These are phyloP conservation scores for Protomyces arabidopsidicola DNA, from an alignment of 1,139 yeast genomes.

Conservation along the genomic window DNA sequence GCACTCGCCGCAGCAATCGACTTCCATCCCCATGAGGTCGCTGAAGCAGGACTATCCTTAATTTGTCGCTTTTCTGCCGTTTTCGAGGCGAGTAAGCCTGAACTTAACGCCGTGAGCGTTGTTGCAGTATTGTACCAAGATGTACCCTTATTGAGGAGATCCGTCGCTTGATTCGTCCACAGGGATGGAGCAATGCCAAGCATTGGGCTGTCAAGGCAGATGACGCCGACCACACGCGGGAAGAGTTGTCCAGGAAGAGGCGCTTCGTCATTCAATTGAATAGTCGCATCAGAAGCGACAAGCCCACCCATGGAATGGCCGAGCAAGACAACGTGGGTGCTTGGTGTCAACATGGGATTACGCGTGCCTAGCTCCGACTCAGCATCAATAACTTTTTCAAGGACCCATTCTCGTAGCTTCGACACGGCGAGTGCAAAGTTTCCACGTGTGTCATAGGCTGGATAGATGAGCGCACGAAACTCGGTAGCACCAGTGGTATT, in stretches of 20 bases:
- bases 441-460: conserved; percentile 33
- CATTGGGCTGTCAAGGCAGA: conserved; percentile 26
- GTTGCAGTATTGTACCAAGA: conserved; percentile 29
- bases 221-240: conserved; percentile 32
- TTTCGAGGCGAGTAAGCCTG: conserved; percentile 28
- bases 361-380: conserved; percentile 29
- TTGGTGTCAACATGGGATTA: conserved; percentile 31
- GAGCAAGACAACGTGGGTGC: conserved; percentile 31
- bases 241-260: conserved; percentile 27
- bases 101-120: conserved; percentile 30
- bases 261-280: conserved; percentile 28
- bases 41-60: neutral
- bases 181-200: conserved; percentile 28
- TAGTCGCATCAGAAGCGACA: conserved; percentile 30
- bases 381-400: conserved; percentile 31
- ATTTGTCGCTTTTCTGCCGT: conserved; percentile 15
- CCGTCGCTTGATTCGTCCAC: conserved; percentile 30
- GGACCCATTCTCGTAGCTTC: conserved; percentile 25
- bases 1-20: conserved; percentile 32
- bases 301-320: conserved; percentile 34
- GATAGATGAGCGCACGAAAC: conserved; percentile 28
- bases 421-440: conserved; percentile 30
- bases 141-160: conserved; percentile 18
- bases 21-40: conserved; percentile 29
- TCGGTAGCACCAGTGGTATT: neutral